Evolutionary conservation across 371 early-diverging fungal genomes (phyloP), one percentile per base, ranked within the genome.

Genomic region (Haplosporangium sp.): DNA sequence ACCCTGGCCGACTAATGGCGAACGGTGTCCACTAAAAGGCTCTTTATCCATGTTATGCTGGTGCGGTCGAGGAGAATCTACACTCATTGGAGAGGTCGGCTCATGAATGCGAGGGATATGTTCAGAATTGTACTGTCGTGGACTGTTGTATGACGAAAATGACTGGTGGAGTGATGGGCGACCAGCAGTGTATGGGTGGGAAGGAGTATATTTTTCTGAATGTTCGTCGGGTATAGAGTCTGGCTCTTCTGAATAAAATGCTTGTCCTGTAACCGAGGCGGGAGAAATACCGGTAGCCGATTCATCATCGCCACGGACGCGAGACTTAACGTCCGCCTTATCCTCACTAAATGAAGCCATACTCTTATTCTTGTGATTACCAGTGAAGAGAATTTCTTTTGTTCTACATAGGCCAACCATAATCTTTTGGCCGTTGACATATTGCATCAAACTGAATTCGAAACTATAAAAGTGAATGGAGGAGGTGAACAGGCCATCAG

Each of bases 301-400:
- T 4, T 79, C 81, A 13, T 79, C 74, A 34, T 79, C 81, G 9
- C 9, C 5, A 2, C 74, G 74, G 11, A 62, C 34, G 10, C 73
- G 73, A 27, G 73, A 62, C 56, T 73, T 74, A 34, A 44, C 40
- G 1, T 78, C 79, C 27, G 27, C 61, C 59, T 79, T 79, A 34
- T 79, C 81, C 17, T 79, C 81, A 53, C 69, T 74, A 38, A 74
- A 79, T 19, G 81, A 79, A 1, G 81, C 81, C 81, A 79, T 79
- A 60, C 74, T 74, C 69, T 79, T 79, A 71, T 79, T 79, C 62
- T 79, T 79, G 53, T 79, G 81, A 57, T 79, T 79, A 55, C 81
- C 81, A 2, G 81, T 79, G 53, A 79, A 79, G 34, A 79, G 62
- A 50, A 79, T 79, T 19, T 79, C 81, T 53, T 79, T 79, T 45